These are phyloP conservation scores for Saposhnikovia divaricata DNA, from an alignment of 129 eudicot species.

Conservation along the genomic window DNA sequence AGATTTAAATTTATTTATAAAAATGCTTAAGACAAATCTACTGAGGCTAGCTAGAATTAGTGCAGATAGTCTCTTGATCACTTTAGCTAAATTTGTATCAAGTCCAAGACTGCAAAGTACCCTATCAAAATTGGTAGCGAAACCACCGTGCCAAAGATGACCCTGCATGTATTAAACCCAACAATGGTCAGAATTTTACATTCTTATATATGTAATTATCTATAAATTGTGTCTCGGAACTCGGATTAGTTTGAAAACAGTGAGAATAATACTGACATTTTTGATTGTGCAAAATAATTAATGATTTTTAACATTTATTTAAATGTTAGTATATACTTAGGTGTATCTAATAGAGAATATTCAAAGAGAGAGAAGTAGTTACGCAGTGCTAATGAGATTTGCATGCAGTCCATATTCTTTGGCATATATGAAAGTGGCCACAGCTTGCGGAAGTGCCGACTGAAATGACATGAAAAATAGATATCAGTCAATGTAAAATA, in stretches of 20 bases:
- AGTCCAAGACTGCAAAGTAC: slow-evolving; percentile 26
- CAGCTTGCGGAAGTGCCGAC: slow-evolving; percentile 69
- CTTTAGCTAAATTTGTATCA: neutral
- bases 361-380: slow-evolving; percentile 11
- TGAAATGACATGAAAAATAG: slow-evolving; percentile 8
- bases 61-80: neutral
- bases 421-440: slow-evolving; percentile 50
- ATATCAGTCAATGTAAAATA: neutral
- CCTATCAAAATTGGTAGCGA: slow-evolving; percentile 43
- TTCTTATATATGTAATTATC: too few species aligned
- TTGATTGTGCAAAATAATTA: too few species aligned
- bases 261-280: too few species aligned
- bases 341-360: too few species aligned
- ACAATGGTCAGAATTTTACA: too few species aligned
- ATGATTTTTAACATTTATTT: too few species aligned
- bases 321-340: too few species aligned
- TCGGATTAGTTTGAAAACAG: too few species aligned
- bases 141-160: slow-evolving; percentile 41
- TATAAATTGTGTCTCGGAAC: too few species aligned
- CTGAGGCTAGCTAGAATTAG: neutral
- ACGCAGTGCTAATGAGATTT: slow-evolving; percentile 65
- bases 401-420: slow-evolving; percentile 70
- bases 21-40: neutral
- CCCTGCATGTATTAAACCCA: slow-evolving; percentile 23
- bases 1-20: neutral